Base-by-base conservation (phyloP, 2,329 filamentous ascomycete genomes). In the Clarireedia sp. region DNA sequence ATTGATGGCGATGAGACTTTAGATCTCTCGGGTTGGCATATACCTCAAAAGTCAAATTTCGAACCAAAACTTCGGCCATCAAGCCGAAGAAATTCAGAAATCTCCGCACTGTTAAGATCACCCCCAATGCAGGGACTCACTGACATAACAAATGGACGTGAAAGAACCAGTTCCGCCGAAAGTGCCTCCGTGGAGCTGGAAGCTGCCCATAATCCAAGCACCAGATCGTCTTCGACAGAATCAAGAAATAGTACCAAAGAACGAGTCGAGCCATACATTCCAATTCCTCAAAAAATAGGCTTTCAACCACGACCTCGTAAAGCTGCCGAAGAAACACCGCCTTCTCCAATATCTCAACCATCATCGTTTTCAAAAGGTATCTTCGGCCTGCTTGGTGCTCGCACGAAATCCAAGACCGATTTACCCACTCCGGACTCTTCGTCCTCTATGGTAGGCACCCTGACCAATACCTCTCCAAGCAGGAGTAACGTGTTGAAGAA, bases 41-140 rank as follows among this genome's bases (percentile, higher is more conserved):
- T 67, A 26, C 65, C 66, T 16, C 67, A 69, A 46, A 68, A 68
- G 49, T 54, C 61, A 23, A 67, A 67, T 48, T 69, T 69, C 47
- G 60, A 63, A 8, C 66, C 67, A 29, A 59, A 60, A 10, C 56
- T 56, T 41, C 60, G 64, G 10, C 59, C 62, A 12, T 26, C 29
- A 24, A 33, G 41, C 21, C 61, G 53, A 45, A 52, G 55, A 14
- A 56, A 56, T 33, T 19, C 61, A n/a, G 62, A 65, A 48, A 55
- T 68, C 4, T 66, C 64, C 10, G 62, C 63, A 16, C 55, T 68
- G 14, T 56, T 68, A 12, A 59, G 57, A 19, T 55, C 58, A 6
- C 68, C 66, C 14, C 66, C 66, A 16, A 48, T 50, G 1, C 65
- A 65, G 47, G 43, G 44, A 3, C 61, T 64, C 23, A 65, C 66